Conservation (phyloP, 805 yeast species). For the Metschnikowia reukaufii region DNA sequence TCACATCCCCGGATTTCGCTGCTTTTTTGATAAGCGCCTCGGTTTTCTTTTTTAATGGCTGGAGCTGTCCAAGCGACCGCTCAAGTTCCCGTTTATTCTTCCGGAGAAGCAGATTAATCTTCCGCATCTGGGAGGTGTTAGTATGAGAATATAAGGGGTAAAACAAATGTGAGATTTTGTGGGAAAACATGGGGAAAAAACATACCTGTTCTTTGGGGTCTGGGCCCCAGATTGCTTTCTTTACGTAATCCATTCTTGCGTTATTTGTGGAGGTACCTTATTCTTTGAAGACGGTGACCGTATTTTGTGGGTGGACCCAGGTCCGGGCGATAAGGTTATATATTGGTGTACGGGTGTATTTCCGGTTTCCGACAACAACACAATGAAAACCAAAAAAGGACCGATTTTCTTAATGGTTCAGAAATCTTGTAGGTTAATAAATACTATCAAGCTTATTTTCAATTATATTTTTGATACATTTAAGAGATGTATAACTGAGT, state of each 20-base stretch:
- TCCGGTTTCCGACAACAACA: too few species aligned
- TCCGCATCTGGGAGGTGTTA: conserved; percentile 48
- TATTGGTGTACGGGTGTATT: conserved; percentile 10
- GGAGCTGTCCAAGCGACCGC: conserved; percentile 64
- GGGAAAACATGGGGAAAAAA: conserved; percentile 5
- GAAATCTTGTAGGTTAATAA: too few species aligned
- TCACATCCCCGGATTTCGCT: conserved; percentile 73
- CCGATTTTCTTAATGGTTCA: too few species aligned
- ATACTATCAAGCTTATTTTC: too few species aligned
- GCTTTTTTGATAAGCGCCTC: conserved; percentile 70
- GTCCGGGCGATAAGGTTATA: conserved; percentile 8
- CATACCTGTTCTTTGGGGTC: conserved; percentile 86
- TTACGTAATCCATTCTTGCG: conserved; percentile 72
- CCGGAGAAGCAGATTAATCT: conserved; percentile 75
- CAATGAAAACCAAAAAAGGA: too few species aligned
- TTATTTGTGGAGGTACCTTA: too few species aligned
- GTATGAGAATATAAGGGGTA: neutral
- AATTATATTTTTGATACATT: too few species aligned
- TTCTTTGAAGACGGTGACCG: too few species aligned
- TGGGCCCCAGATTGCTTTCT: conserved; percentile 92
- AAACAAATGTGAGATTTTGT: neutral
- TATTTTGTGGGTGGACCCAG: neutral
- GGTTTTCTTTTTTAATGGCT: conserved; percentile 67
- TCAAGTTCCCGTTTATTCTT: conserved; percentile 85
- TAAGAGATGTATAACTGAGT: too few species aligned